phyloP scores from a whole-genome alignment of 2,329 filamentous ascomycete species.

The Apiospora arundinis region DNA sequence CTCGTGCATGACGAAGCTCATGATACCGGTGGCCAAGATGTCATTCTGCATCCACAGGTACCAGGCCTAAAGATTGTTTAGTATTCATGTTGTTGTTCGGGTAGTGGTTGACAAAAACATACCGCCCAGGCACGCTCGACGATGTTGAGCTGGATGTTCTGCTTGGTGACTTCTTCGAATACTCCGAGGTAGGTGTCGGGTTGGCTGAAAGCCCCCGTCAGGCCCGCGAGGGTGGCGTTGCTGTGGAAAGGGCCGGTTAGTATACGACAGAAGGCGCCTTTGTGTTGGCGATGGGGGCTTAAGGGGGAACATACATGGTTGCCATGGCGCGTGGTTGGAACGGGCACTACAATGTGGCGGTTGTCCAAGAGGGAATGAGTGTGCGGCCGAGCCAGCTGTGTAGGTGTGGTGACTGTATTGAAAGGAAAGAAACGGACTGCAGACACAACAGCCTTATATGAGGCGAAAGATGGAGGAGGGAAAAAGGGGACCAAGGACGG shows the following conservation, averaged over 20 bases:
- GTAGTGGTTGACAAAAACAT: constrained; percentile 43
- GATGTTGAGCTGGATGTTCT: constrained; percentile 86
- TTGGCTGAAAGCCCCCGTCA: constrained; percentile 52
- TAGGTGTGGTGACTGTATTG: neutral
- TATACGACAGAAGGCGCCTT: neutral
- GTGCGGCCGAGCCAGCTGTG: neutral
- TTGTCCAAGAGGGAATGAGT: constrained; percentile 3
- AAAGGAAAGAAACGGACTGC: neutral
- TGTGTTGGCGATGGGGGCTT: neutral
- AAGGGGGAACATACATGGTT: constrained; percentile 14
- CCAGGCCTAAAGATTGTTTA: constrained; percentile 67
- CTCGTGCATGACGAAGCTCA: constrained; percentile 97
- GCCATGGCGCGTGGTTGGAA: constrained; percentile 19
- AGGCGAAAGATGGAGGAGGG: constrained; percentile 1
- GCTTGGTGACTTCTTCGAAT: constrained; percentile 68
- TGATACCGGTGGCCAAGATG: constrained; percentile 91
- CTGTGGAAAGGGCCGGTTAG: constrained; percentile 39
- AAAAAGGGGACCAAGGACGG: constrained; percentile 3
- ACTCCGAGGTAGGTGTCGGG: constrained; percentile 61
- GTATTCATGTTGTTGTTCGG: neutral
- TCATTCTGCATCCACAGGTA: constrained; percentile 99
- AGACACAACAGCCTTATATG: constrained; percentile 21
- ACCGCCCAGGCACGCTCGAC: constrained; percentile 89
- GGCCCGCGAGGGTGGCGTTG: constrained; percentile 56
- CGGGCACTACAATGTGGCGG: constrained; percentile 6